Base-by-base conservation (phyloP, 1,284 basidiomycete genomes). In the Leccinum fuscescens region DNA sequence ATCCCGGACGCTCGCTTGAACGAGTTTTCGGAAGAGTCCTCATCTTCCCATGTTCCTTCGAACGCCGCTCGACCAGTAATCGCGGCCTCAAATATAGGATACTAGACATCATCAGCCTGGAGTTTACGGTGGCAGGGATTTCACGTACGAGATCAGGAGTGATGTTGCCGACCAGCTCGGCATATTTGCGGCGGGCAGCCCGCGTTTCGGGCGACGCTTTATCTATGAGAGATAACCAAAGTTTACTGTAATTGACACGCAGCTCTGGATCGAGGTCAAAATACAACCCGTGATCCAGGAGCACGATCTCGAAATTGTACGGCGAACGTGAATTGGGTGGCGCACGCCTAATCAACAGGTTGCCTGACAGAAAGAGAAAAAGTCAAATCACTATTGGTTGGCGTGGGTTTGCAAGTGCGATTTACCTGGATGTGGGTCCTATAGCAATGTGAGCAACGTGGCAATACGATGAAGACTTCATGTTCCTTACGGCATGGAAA, bases 271-370 rank as follows among this genome's bases (percentile, higher is more conserved):
- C 88, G 3, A 98, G 79, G 72, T 96, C 94, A 67, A 98, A 97
- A 75, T 97, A 98, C 17, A 94, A 78, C 2, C 92, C 95, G 65
- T 97, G 95, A 69, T 98, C 95, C 58, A 98, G 78, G 1, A 97
- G 81, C 20, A 93, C 94, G 54, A 97, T 90, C 72, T 98, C 96
- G 70, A 98, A 98, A 74, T 96, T 96, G 77, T 92, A 92, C 0
- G 93, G 92, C 5, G 92, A 94, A 58, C 80, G 80, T 1, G 93
- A 92, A 3, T 64, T 66, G 9, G 71, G 65, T 1, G 85, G 81
- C 7, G 88, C 83, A 1, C 90, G 87, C 59, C 95, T 87, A 60
- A 99, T 96, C 29, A 99, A 81, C 22, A 99, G 79, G 72, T 98
- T 98, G 8, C 96, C 95, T 86, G 48, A 35, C 22, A 51, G 7